Conservation (phyloP, 352 stramenopile genomes). For the Phytophthora hybrid region DNA sequence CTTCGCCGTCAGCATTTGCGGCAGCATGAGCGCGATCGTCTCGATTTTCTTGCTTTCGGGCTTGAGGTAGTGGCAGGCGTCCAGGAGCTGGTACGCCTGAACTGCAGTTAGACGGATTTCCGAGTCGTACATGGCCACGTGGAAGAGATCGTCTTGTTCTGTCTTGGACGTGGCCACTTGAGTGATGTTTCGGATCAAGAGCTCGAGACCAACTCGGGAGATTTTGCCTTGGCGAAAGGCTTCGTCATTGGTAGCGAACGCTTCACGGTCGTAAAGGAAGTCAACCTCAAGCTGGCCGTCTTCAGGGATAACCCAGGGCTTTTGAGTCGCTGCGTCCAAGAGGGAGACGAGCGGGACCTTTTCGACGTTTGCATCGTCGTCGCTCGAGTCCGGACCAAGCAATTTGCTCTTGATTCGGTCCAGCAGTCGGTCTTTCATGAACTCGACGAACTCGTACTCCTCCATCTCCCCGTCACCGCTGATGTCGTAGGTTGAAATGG, state of each 20-base stretch:
- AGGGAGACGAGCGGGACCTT: slow-evolving; percentile 38
- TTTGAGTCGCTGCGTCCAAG: slow-evolving; percentile 63
- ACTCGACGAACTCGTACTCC: slow-evolving; percentile 83
- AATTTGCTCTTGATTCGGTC: slow-evolving; percentile 68
- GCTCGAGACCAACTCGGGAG: slow-evolving; percentile 69
- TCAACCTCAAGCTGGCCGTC: slow-evolving; percentile 72
- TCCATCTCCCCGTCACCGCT: slow-evolving; percentile 84
- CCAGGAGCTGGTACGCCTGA: slow-evolving; percentile 84
- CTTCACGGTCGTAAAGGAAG: slow-evolving; percentile 84
- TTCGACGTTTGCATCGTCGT: slow-evolving; percentile 12
- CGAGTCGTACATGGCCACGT: slow-evolving; percentile 79
- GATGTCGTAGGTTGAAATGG: slow-evolving; percentile 79
- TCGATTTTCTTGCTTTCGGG: slow-evolving; percentile 65
- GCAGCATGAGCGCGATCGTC: slow-evolving; percentile 73
- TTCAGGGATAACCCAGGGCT: slow-evolving; percentile 72
- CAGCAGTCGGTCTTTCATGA: slow-evolving; percentile 75
- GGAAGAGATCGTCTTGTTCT: slow-evolving; percentile 82
- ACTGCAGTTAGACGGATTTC: slow-evolving; percentile 82
- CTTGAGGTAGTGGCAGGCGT: slow-evolving; percentile 75
- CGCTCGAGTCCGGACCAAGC: slow-evolving; percentile 23
- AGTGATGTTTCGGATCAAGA: slow-evolving; percentile 80
- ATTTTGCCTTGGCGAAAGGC: slow-evolving; percentile 65
- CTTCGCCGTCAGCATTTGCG: slow-evolving; percentile 87
- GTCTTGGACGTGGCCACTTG: slow-evolving; percentile 55
- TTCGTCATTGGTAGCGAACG: slow-evolving; percentile 66